These are phyloP conservation scores for Teunomyces gatunensis DNA, from an alignment of 805 yeast species.

Conservation along the genomic window DNA sequence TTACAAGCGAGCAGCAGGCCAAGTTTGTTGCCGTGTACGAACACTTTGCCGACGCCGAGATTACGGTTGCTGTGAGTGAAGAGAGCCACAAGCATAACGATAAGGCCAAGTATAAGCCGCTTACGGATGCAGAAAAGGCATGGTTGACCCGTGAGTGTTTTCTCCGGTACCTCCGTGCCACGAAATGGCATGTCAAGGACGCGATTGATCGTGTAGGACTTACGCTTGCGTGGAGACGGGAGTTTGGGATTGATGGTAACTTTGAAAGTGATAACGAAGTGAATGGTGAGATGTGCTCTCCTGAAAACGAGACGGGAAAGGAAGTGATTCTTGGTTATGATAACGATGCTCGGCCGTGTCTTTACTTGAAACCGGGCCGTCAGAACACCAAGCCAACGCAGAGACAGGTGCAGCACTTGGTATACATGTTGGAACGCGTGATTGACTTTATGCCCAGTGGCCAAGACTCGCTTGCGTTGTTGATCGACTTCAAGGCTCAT, in stretches of 20 bases:
- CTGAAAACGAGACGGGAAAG: slow-evolving; percentile 54
- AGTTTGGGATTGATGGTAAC: slow-evolving; percentile 43
- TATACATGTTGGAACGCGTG: slow-evolving; percentile 55
- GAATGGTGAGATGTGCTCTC: slow-evolving; percentile 42
- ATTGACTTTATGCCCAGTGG: slow-evolving; percentile 57
- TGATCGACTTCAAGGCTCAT: slow-evolving; percentile 58
- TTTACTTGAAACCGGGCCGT: slow-evolving; percentile 51
- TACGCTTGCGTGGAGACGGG: slow-evolving; percentile 55
- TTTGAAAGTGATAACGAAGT: slow-evolving; percentile 29
- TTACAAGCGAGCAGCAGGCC: slow-evolving; percentile 53
- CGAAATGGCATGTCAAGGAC: slow-evolving; percentile 46
- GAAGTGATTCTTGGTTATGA: slow-evolving; percentile 55
- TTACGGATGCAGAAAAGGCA: slow-evolving; percentile 33
- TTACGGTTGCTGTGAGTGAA: slow-evolving; percentile 51
- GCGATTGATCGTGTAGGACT: slow-evolving; percentile 46
- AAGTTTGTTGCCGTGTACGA: slow-evolving; percentile 62
- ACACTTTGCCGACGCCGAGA: slow-evolving; percentile 53
- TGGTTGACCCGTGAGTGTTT: slow-evolving; percentile 55
- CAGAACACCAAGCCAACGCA: slow-evolving; percentile 53
- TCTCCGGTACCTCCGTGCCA: slow-evolving; percentile 49
- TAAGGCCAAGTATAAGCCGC: slow-evolving; percentile 24
- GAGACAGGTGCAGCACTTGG: slow-evolving; percentile 54
- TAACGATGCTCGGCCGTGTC: slow-evolving; percentile 50
- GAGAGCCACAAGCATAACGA: slow-evolving; percentile 41
- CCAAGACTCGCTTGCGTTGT: slow-evolving; percentile 52